Percentiles rank a stretch among this genome's conserved stretches.
phyloP scores from a whole-genome alignment of 2,329 filamentous ascomycete genomes.

The Colletotrichum spinosum region DNA sequence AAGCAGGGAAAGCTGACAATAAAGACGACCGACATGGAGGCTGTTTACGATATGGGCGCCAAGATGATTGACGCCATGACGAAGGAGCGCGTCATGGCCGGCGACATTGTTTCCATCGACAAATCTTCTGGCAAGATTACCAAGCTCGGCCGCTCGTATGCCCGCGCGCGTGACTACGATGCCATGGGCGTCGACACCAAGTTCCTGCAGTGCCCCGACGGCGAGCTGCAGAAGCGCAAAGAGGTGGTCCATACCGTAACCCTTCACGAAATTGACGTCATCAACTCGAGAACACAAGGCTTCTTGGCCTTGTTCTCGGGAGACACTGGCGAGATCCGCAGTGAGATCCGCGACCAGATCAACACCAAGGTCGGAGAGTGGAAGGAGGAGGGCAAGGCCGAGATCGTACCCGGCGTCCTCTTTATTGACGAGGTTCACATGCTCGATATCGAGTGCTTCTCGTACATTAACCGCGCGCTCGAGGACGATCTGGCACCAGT shows the following conservation, averaged over 20 bases:
- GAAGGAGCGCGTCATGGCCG: slow-evolving; percentile 98
- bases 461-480: slow-evolving; percentile 95
- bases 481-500: slow-evolving; percentile 96
- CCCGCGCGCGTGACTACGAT: slow-evolving; percentile 96
- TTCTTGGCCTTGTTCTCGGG: slow-evolving; percentile 98
- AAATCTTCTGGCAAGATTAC: slow-evolving; percentile 98
- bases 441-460: slow-evolving; percentile 99
- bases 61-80: slow-evolving; percentile 99
- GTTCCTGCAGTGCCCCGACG: slow-evolving; percentile 97
- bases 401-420: slow-evolving; percentile 95
- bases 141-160: slow-evolving; percentile 94
- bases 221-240: slow-evolving; percentile 95
- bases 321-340: slow-evolving; percentile 97
- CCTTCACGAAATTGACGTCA: slow-evolving; percentile 98
- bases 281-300: slow-evolving; percentile 98
- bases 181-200: slow-evolving; percentile 99
- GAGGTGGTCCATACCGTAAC: slow-evolving; percentile 98
- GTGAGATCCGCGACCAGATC: slow-evolving; percentile 98
- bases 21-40: slow-evolving; percentile 99
- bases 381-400: slow-evolving; percentile 99
- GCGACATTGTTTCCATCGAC: slow-evolving; percentile 98
- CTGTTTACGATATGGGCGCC: slow-evolving; percentile 98
- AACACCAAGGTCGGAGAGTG: slow-evolving; percentile 99
- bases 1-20: slow-evolving; percentile 99
- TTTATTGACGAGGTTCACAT: slow-evolving; percentile 99